These are phyloP conservation scores for Pseudocercospora fijiensis DNA, from an alignment of 2,329 filamentous ascomycete genomes.

Conservation along the genomic window DNA sequence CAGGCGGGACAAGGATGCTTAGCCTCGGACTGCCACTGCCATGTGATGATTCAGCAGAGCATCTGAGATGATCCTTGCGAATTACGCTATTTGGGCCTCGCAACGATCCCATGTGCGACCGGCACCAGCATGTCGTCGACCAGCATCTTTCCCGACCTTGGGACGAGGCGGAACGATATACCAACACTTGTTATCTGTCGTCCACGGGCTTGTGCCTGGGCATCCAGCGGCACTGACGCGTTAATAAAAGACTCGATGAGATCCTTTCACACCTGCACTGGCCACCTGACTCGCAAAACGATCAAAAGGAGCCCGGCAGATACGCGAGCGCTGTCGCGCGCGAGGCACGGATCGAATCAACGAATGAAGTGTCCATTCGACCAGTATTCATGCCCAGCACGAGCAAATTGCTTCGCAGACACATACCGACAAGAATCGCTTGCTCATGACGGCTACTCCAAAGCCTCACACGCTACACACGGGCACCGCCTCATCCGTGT, in stretches of 20 bases:
- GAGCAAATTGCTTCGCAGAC: neutral
- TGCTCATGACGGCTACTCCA: neutral
- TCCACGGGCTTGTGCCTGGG: neutral
- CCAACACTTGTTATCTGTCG: neutral
- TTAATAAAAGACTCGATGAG: neutral
- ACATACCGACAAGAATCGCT: neutral
- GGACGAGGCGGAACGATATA: neutral
- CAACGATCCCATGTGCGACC: neutral
- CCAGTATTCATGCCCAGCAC: neutral
- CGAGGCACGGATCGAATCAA: neutral
- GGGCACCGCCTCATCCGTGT: neutral
- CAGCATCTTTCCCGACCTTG: neutral
- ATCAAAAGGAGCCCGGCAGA: neutral
- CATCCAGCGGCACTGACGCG: neutral
- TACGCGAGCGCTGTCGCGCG: neutral
- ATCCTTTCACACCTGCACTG: neutral
- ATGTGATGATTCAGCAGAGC: neutral
- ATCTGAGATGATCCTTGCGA: neutral
- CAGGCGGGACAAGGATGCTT: neutral
- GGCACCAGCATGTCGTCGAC: neutral
- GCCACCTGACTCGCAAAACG: neutral
- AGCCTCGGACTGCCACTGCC: neutral
- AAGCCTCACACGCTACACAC: neutral
- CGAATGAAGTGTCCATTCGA: neutral
- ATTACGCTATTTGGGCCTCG: slow-evolving; percentile 1